These are phyloP conservation scores for Codiaeum variegatum DNA, from an alignment of 441 rosid genomes.

Conservation along the genomic window DNA sequence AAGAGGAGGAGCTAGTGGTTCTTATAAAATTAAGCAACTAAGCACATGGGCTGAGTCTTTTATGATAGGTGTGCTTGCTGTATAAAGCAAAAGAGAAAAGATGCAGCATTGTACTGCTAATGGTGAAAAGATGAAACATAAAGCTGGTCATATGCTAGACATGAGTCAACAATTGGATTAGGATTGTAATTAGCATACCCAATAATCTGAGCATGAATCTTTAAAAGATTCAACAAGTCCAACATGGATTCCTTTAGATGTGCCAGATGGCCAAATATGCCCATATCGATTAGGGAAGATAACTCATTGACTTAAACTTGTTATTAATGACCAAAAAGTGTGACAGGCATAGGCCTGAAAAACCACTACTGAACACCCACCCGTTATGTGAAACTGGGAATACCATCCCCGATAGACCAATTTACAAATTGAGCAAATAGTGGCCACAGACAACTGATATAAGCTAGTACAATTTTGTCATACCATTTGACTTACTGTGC, in stretches of 20 bases:
- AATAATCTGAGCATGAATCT: background rate
- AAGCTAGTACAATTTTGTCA: background rate
- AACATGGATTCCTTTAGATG: background rate
- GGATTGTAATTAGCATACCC: background rate
- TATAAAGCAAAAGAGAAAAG: background rate
- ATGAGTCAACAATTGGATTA: background rate
- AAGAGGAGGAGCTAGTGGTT: background rate
- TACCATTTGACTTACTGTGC: background rate
- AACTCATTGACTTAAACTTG: background rate
- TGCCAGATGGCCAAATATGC: background rate
- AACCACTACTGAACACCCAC: too few relatives aligned
- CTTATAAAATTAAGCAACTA: background rate
- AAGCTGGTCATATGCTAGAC: conserved; percentile 1
- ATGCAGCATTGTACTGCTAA: background rate
- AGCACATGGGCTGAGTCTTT: background rate
- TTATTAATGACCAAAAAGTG: background rate
- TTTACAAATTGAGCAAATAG: background rate
- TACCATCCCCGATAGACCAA: background rate
- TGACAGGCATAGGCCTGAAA: too few relatives aligned
- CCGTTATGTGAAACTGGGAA: background rate
- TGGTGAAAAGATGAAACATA: background rate
- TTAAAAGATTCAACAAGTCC: background rate
- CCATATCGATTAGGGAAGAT: background rate
- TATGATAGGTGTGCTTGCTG: background rate
- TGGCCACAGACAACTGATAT: background rate